These are phyloP conservation scores for Fulvia fulva DNA, from an alignment of 2,329 filamentous ascomycete species.

Conservation along the genomic window DNA sequence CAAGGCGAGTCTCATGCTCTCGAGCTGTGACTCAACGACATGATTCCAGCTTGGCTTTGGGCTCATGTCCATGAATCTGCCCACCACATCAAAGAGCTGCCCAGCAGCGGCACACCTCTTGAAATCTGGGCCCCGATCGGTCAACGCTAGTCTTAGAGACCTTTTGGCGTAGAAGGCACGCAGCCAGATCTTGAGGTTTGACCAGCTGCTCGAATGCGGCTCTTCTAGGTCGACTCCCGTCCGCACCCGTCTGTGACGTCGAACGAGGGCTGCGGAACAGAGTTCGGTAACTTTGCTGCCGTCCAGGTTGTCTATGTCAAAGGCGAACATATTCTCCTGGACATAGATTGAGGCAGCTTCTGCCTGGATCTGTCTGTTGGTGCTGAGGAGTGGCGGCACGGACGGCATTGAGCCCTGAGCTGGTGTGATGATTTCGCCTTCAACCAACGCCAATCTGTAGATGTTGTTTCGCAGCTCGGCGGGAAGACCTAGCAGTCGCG, in stretches of 20 bases:
- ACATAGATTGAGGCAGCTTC: too few relatives aligned
- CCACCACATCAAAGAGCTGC: background rate
- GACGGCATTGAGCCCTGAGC: too few relatives aligned
- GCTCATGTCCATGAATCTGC: background rate
- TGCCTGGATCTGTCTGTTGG: too few relatives aligned
- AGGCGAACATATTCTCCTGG: too few relatives aligned
- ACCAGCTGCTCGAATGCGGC: too few relatives aligned
- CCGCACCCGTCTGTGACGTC: background rate
- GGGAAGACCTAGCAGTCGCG: constrained; percentile 1
- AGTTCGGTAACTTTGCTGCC: background rate
- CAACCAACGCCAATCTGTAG: constrained; percentile 4
- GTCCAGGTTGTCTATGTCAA: too few relatives aligned
- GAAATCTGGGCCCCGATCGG: background rate
- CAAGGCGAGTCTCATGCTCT: background rate
- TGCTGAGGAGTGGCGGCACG: too few relatives aligned
- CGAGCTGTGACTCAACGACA: background rate
- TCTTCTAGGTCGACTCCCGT: background rate
- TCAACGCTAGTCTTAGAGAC: background rate
- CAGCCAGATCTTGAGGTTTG: background rate
- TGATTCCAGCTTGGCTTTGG: background rate
- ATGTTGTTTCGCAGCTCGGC: constrained; percentile 2
- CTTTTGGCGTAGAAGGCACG: background rate
- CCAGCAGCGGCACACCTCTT: background rate
- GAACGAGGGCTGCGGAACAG: background rate
- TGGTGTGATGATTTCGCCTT: background rate